Conservation (phyloP, 352 stramenopile genomes). For the Phytophthora cryptogea region DNA sequence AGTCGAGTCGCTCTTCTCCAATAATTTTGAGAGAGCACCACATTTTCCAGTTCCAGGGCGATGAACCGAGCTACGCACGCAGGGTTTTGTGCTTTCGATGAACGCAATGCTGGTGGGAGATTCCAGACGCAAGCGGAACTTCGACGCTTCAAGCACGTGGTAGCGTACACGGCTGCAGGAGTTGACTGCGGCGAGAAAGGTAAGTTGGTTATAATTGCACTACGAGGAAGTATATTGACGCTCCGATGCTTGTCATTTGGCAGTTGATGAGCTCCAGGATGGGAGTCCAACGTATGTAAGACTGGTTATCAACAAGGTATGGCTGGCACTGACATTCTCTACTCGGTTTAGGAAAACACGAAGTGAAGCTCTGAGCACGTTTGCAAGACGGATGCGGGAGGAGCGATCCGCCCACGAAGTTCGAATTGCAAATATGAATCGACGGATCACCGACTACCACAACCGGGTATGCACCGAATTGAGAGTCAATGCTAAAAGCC, state of each 20-base stretch:
- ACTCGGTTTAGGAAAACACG: conserved; percentile 37
- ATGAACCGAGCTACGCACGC: conserved; percentile 70
- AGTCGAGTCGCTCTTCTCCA: not conserved
- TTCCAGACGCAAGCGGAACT: conserved; percentile 80
- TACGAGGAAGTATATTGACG: not conserved
- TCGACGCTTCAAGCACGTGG: conserved; percentile 76
- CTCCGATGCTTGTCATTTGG: not conserved
- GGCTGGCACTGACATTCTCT: not conserved
- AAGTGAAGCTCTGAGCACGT: conserved; percentile 59
- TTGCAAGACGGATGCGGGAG: conserved; percentile 58
- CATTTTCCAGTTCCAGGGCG: not conserved
- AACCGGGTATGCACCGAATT: conserved; percentile 42
- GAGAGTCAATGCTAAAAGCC: not conserved
- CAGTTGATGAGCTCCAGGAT: conserved; percentile 47
- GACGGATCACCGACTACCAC: conserved; percentile 81
- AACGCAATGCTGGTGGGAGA: conserved; percentile 75
- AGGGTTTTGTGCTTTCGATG: conserved; percentile 78
- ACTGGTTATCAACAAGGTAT: not conserved
- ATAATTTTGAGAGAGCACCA: conserved; percentile 6
- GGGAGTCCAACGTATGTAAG: conserved; percentile 49
- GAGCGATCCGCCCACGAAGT: conserved; percentile 61
- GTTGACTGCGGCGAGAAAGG: conserved; percentile 65
- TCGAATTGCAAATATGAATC: conserved; percentile 82
- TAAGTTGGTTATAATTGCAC: conserved; percentile 4
- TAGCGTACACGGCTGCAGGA: conserved; percentile 48